Base-by-base conservation (phyloP, 1,139 yeast genomes). In the Pichia sp. region DNA sequence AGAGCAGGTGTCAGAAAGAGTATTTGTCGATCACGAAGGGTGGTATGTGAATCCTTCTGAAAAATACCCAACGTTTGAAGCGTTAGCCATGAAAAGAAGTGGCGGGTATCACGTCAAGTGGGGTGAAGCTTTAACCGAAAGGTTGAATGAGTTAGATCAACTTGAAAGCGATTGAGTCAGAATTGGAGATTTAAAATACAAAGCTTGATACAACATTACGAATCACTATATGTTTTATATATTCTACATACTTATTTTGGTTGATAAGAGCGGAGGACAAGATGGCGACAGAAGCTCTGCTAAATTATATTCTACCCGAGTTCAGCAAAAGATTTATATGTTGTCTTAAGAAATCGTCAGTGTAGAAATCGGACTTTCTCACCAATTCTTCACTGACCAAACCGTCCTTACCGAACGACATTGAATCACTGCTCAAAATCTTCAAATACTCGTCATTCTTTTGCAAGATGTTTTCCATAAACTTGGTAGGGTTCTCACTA, bases 311-410 rank as follows among this genome's bases (percentile, higher is more conserved):
- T 57, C 78, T 70, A 16, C 77, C 78, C n/a, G 78, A 72, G 61
- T 77, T 77, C 61, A 90, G 74, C 63, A 90, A 77, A 53, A 90
- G 74, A 61, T 87, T 90, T 54, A 90, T 77, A 63, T 88, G 89
- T 64, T 90, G 93, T 61, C 81, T 80, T 55, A 90, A 75, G 64
- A 87, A 73, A 57, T 88, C 89, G 57, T 88, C 90, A 48, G 82
- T 81, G 71, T 90, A 92, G 70, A 87, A 90, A 43, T 85, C 81
- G 7, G 96, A 82, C 64, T 85, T 82, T 73, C 99, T 82, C 2
- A 90, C 96, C 34, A 82, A 76, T 67, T 93, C 98, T 70, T 92
- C 98, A 67, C 88, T 90, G 69, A 87, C 88, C 8, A 95, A 90
- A 63, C 88, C 92, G 68, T 92, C 97, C 55, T 83, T 76, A 58